phyloP scores from a whole-genome alignment of 139 green algal species.

The Yamagishiella unicocca region DNA sequence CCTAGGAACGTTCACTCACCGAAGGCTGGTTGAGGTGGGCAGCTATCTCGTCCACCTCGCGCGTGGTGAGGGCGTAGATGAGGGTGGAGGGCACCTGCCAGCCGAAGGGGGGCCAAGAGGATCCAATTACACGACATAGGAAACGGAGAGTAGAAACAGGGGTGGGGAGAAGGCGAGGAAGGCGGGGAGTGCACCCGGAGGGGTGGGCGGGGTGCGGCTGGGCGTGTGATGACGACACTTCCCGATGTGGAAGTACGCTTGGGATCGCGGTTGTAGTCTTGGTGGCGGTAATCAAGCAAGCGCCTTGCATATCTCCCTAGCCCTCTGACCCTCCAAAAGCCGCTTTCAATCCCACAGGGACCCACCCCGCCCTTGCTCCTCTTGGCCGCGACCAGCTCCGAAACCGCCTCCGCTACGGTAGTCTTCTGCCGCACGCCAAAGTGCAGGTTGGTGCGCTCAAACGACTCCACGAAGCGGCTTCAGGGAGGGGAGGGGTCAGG shows the following conservation, averaged over 20 bases:
- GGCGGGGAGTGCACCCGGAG: too few relatives aligned
- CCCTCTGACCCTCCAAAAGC: too few relatives aligned
- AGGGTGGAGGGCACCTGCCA: slow-evolving; percentile 55
- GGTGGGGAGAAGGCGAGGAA: not conserved
- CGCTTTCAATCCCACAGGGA: too few relatives aligned
- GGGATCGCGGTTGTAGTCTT: too few relatives aligned
- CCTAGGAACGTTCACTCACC: not conserved
- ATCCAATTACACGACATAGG: not conserved
- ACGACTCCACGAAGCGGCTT: slow-evolving; percentile 61
- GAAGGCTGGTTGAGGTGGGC: slow-evolving; percentile 27
- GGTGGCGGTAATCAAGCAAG: too few relatives aligned
- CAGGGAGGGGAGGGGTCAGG: not conserved
- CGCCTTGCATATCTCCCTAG: too few relatives aligned
- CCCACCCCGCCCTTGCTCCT: not conserved
- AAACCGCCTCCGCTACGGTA: not conserved
- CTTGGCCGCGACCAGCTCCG: slow-evolving; percentile 39
- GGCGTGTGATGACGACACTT: too few relatives aligned
- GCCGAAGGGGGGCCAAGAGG: not conserved
- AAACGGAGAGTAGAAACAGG: not conserved
- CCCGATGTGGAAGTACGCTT: too few relatives aligned
- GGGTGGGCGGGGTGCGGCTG: too few relatives aligned
- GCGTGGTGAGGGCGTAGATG: slow-evolving; percentile 68
- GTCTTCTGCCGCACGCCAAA: slow-evolving; percentile 59
- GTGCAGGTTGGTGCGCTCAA: slow-evolving; percentile 75
- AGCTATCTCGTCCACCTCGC: slow-evolving; percentile 56